Conservation (phyloP, 164 flowering plant genomes). For the Tetracentron sinense region DNA sequence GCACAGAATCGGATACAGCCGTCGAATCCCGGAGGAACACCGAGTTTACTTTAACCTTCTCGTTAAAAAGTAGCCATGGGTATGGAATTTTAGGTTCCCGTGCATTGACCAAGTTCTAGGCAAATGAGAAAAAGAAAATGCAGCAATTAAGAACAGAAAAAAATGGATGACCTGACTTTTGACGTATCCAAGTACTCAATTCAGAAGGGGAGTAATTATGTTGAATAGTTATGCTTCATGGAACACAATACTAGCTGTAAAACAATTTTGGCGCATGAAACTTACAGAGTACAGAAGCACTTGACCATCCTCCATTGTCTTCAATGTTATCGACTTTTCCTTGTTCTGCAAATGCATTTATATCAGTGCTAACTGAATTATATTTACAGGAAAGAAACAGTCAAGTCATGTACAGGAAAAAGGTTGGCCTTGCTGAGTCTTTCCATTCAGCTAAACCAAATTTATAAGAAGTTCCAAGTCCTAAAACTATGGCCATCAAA, state of each 20-base stretch:
- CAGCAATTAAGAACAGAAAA: slow-evolving; percentile 1
- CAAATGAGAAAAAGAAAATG: slow-evolving; percentile 9
- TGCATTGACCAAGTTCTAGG: slow-evolving; percentile 82
- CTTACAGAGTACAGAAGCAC: slow-evolving; percentile 82
- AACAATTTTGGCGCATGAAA: slow-evolving; percentile 1
- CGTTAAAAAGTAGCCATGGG: slow-evolving; percentile 96
- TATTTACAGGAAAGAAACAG: background rate
- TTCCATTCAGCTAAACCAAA: too few relatives aligned
- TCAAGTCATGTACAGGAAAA: background rate
- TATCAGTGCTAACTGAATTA: background rate
- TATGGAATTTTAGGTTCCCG: slow-evolving; percentile 67
- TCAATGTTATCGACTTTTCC: slow-evolving; percentile 66
- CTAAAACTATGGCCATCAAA: background rate
- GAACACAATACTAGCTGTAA: background rate
- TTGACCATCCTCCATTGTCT: slow-evolving; percentile 96
- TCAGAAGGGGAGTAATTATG: background rate
- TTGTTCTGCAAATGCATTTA: slow-evolving; percentile 53
- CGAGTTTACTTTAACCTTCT: slow-evolving; percentile 87
- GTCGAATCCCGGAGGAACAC: slow-evolving; percentile 92
- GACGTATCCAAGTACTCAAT: background rate
- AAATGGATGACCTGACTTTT: background rate
- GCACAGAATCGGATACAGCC: slow-evolving; percentile 80
- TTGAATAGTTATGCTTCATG: background rate
- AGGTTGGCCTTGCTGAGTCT: background rate
- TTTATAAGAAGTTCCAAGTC: background rate